Conservation (phyloP, 768 basidiomycete species). For the Rhizopogon vesiculosus region DNA sequence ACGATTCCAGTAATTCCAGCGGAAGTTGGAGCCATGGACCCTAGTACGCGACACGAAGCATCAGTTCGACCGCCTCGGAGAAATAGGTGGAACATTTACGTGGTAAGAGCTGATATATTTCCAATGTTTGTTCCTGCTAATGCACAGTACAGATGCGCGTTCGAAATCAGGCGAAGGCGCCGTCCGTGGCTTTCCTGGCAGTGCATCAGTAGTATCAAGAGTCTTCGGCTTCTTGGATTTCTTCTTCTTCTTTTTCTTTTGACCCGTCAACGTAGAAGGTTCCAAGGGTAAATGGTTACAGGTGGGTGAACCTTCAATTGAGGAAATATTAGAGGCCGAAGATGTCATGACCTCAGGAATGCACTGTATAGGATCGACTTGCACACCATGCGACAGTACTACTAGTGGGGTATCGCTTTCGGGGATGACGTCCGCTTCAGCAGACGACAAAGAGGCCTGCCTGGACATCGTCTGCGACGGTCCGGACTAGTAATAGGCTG, state of each 20-base stretch:
- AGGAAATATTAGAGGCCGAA: constrained; percentile 16
- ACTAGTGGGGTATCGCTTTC: background rate
- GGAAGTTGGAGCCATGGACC: constrained; percentile 92
- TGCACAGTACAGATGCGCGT: constrained; percentile 69
- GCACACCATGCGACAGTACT: background rate
- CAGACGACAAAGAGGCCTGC: background rate
- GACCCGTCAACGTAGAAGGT: constrained; percentile 20
- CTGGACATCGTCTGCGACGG: background rate
- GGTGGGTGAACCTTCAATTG: constrained; percentile 19
- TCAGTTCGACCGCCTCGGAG: background rate
- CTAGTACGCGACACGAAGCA: constrained; percentile 33
- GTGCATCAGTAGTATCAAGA: constrained; percentile 30
- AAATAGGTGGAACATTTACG: constrained; percentile 41
- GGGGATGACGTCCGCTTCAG: background rate
- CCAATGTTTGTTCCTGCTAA: constrained; percentile 94
- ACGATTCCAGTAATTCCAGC: constrained; percentile 77
- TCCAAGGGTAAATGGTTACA: constrained; percentile 13
- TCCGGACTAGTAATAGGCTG: background rate
- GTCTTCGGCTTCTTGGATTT: constrained; percentile 51
- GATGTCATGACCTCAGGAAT: constrained; percentile 4
- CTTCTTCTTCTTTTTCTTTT: constrained; percentile 71
- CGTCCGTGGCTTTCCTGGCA: constrained; percentile 25
- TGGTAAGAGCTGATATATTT: constrained; percentile 90
- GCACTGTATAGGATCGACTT: background rate
- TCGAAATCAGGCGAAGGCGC: constrained; percentile 35